Conservation (phyloP, 139 green algal genomes). For the Gonium pectorale region DNA sequence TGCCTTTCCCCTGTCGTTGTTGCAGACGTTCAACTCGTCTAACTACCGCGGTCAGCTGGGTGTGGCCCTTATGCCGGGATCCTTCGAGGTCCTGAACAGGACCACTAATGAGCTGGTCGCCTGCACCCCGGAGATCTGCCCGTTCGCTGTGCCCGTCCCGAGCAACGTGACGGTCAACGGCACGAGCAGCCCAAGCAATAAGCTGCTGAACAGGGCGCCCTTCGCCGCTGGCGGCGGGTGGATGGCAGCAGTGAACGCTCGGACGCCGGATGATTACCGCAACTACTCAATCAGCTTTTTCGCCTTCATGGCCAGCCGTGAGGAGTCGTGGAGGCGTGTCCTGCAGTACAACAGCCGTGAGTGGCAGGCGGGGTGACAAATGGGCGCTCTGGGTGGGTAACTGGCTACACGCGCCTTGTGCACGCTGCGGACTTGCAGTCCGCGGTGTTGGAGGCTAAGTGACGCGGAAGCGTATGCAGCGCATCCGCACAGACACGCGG, state of each 20-base stretch:
- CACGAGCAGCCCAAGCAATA: no score
- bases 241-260: constrained; percentile 32
- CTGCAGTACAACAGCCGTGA: constrained; percentile 3
- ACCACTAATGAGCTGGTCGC: constrained; percentile 14
- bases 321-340: constrained; percentile 31
- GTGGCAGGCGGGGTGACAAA: no score
- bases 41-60: constrained; percentile 38
- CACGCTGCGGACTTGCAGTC: no score
- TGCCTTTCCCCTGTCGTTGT: neutral
- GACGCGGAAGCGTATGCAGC: no score
- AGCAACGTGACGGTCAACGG: neutral
- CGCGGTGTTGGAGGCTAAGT: no score
- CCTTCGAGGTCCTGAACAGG: constrained; percentile 45
- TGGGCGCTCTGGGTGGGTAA: no score
- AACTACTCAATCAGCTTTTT: constrained; percentile 18
- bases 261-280: constrained; percentile 30
- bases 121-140: constrained; percentile 43
- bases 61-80: constrained; percentile 36
- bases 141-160: constrained; percentile 18
- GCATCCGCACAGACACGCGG: no score
- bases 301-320: neutral
- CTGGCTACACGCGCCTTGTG: no score
- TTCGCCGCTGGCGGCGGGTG: constrained; percentile 39
- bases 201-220: constrained; percentile 33
- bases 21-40: constrained; percentile 17